Evolutionary conservation across 169 alveolate species (phyloP), one percentile per base, ranked within the genome.

Genomic region (Blepharisma undulans): DNA sequence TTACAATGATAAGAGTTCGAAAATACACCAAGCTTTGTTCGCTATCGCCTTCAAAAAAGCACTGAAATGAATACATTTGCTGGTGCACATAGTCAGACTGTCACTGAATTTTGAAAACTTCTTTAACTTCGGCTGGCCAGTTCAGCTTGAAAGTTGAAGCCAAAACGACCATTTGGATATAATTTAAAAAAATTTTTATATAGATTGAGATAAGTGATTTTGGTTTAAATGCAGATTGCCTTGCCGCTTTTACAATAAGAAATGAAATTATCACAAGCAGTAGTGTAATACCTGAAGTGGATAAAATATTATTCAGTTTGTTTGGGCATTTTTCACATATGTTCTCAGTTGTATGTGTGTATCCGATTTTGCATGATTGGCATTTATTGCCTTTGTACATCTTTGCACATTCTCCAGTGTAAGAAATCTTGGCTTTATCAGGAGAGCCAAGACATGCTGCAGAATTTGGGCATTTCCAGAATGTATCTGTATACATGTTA

Each of bases 101-200:
- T 18, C 36, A 0, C 71, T 92, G 81, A 36, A 78, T 18, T 7
- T 76, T 30, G 18, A 92, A 89, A 22, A 89, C 78, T 27, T 16
- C 77, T 30, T 22, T 66, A 0, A 92, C 90, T 14, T 22, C 29
- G 27, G 21, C 34, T 22, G 96, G 96, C 93, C 94, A 93, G 21
- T 85, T 71, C n/a, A 91, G 89, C n/a, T 93, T 89, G 27, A 92
- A 92, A n/a, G 92, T 76, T 0, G 94, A 81, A 1, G 91, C 74
- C 4, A 93, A 87, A 25, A 90, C n/a, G 27, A 93, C 66, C 71
- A 93, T 48, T 80, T 93, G 88, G 21, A 93, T 61, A 71, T 92
- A 94, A 30, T 82, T 59, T 27, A 90, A 22, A 48, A 84, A 48
- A 16, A 84, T 60, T 8, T 84, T 84, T 22, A 84, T n/a, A 59